Evolutionary conservation across 257 asterid genomes (phyloP), one percentile per base, ranked within the genome.

Genomic region (Verbascum thapsus): DNA sequence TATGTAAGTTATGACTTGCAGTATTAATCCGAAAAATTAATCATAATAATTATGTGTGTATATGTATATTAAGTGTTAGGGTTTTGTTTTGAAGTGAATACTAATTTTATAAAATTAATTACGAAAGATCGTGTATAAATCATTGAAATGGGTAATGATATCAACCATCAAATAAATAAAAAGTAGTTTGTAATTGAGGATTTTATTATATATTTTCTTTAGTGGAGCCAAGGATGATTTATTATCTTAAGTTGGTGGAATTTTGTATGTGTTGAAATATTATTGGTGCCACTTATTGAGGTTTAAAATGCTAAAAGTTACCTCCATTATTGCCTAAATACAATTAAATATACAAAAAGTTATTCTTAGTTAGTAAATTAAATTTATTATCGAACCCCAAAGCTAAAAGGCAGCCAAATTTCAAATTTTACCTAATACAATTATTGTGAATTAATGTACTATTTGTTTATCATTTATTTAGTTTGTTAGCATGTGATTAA

Each of bases 191-290:
- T n/a, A n/a, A n/a, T n/a, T n/a, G 5, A 5, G 15, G 32, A 32
- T 48, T 67, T 64, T 15, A n/a, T n/a, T n/a, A n/a, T 47, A 38
- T 60, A 60, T 56, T 67, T 56, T 30, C 8, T 48, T 51, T 61
- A 30, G 52, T n/a, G n/a, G 62, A 40, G 39, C 57, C 51, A 48
- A 48, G 55, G 40, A 53, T 53, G 72, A 74, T 69, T 69, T 74
- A 69, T 69, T 69, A 53, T 23, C 37, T 63, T 32, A 35, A 50
- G 61, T 58, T 64, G 56, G 66, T 69, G 69, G 51, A 38, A 55
- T 15, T 62, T 61, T 20, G 32, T 20, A 61, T 40, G 66, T 66
- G 69, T 23, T 4, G 63, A 64, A 23, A 71, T n/a, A n/a, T n/a
- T n/a, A n/a, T n/a, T n/a, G n/a, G n/a, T n/a, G n/a, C n/a, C n/a